phyloP scores from a whole-genome alignment of 202 grass and related monocot genomes.

The Cymbopogon flexuosus region DNA sequence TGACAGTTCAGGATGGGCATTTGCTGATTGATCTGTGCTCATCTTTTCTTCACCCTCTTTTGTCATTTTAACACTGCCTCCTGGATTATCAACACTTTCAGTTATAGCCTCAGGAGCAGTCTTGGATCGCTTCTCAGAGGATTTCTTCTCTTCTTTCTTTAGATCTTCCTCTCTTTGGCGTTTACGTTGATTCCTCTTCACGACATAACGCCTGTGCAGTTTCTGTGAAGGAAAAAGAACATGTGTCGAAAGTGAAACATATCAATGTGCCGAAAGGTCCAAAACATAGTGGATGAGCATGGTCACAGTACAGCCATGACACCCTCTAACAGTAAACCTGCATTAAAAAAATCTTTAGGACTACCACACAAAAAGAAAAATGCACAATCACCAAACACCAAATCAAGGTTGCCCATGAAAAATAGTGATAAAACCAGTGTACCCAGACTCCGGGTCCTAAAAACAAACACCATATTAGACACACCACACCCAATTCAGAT shows the following conservation, averaged over 20 bases:
- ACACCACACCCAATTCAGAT: background rate
- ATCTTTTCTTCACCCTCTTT: constrained; percentile 46
- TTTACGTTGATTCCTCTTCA: constrained; percentile 71
- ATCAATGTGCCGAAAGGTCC: background rate
- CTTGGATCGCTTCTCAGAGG: constrained; percentile 53
- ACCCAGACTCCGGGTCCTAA: background rate
- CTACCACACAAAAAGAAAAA: background rate
- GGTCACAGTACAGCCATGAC: too few relatives aligned
- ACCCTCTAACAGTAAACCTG: background rate
- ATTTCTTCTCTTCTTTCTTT: constrained; percentile 64
- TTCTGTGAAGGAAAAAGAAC: constrained; percentile 52
- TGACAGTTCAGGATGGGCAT: constrained; percentile 27
- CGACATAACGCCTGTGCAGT: constrained; percentile 51
- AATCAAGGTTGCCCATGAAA: background rate
- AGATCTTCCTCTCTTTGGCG: constrained; percentile 82
- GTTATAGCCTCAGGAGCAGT: constrained; percentile 37
- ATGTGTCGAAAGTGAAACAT: background rate
- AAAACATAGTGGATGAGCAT: constrained; percentile 1
- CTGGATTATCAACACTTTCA: constrained; percentile 39
- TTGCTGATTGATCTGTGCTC: constrained; percentile 31
- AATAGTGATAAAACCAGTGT: background rate
- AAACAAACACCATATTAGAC: background rate
- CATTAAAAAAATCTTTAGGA: background rate
- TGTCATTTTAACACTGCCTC: constrained; percentile 37
- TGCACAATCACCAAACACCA: background rate